phyloP scores from a whole-genome alignment of 495 filamentous ascomycete genomes.

The Podospora pseudopauciseta region DNA sequence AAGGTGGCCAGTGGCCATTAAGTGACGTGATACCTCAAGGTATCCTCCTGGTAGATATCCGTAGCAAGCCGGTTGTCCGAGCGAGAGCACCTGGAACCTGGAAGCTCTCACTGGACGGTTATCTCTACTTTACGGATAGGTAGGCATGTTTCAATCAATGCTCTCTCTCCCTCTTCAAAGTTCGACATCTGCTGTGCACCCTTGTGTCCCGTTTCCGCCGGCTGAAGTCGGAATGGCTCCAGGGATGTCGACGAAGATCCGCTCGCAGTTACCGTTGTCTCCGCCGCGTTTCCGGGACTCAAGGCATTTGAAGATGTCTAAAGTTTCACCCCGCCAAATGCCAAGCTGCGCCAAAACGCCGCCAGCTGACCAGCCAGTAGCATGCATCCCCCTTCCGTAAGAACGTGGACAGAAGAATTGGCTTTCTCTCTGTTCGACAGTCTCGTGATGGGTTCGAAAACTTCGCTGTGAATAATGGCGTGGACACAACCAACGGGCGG shows the following conservation, averaged over 20 bases:
- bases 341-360: conserved; percentile 2
- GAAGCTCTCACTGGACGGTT: no score
- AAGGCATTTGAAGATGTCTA: not conserved
- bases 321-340: not conserved
- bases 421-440: not conserved
- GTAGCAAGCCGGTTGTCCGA: not conserved
- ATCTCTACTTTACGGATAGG: no score
- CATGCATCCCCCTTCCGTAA: not conserved
- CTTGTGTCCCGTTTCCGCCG: not conserved
- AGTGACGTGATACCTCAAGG: conserved; percentile 3
- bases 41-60: no score
- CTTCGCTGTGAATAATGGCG: not conserved
- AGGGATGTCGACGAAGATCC: not conserved
- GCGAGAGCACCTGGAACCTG: not conserved
- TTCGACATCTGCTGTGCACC: not conserved
- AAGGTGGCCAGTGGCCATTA: not conserved
- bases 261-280: not conserved
- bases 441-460: conserved; percentile 4
- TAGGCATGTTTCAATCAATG: no score
- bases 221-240: conserved; percentile 7
- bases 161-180: no score
- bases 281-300: not conserved
- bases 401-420: not conserved
- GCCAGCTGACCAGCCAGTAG: conserved; percentile 2
- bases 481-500: not conserved